Conservation (phyloP, 179 eudicot species). For the Camellia oleifera region DNA sequence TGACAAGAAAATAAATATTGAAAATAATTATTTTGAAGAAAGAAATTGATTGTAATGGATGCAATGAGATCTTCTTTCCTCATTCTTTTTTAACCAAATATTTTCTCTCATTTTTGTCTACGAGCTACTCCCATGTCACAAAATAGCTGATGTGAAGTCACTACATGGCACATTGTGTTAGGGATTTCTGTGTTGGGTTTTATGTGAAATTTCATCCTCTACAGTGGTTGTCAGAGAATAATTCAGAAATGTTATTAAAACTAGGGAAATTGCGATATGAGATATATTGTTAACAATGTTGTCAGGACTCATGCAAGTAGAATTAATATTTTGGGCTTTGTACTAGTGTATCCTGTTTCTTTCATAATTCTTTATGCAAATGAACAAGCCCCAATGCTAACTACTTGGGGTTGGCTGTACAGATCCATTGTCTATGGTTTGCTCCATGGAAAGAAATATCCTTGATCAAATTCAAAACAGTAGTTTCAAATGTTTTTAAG, state of each 20-base stretch:
- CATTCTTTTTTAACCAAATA: not conserved
- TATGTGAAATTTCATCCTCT: not conserved
- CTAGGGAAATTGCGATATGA: not conserved
- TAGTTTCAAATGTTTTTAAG: not conserved
- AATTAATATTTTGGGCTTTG: not conserved
- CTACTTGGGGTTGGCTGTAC: not conserved
- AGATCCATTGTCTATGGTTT: not conserved
- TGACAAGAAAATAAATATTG: not conserved
- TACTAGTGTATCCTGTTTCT: not conserved
- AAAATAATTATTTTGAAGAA: not conserved
- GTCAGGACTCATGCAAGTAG: not conserved
- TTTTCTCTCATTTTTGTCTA: not conserved
- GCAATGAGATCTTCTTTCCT: not conserved
- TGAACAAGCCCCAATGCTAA: not conserved
- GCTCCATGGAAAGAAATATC: not conserved
- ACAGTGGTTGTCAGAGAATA: not conserved
- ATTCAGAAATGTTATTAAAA: not conserved
- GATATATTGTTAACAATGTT: not conserved
- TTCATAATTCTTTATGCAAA: no score
- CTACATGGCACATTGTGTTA: not conserved
- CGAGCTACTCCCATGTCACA: not conserved
- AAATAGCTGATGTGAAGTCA: not conserved
- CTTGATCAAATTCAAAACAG: not conserved
- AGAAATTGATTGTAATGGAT: not conserved
- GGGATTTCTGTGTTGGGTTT: not conserved